phyloP scores from a whole-genome alignment of 192 early-diverging fungal species.

The Backusella macrospora region DNA sequence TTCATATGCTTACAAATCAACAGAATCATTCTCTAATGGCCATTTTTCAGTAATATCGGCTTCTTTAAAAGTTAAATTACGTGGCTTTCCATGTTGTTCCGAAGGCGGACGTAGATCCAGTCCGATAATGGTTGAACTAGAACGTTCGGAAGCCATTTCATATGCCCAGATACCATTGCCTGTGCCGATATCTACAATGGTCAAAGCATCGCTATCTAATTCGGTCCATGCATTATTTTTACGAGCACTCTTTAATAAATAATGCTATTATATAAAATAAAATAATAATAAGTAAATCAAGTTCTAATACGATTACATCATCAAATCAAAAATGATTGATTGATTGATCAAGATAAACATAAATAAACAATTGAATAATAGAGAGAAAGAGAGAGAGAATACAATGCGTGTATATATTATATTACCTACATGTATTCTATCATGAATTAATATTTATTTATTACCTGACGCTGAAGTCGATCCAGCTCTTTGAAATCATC shows the following conservation, averaged over 20 bases:
- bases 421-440: not conserved
- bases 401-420: not conserved
- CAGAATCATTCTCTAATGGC: constrained; percentile 34
- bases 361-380: too few relatives aligned
- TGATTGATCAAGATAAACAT: too few relatives aligned
- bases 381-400: not conserved
- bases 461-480: constrained; percentile 40
- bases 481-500: constrained; percentile 36
- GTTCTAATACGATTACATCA: not conserved
- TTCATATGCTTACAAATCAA: constrained; percentile 37
- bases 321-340: too few relatives aligned
- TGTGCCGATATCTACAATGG: constrained; percentile 39
- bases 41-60: constrained; percentile 33
- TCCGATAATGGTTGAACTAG: constrained; percentile 29
- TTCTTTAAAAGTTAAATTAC: constrained; percentile 31
- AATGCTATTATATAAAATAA: constrained; percentile 37
- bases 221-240: constrained; percentile 40
- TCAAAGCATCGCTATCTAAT: not conserved
- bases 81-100: constrained; percentile 29
- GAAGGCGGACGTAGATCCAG: constrained; percentile 31
- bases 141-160: constrained; percentile 37
- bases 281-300: constrained; percentile 12
- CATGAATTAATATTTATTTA: not conserved
- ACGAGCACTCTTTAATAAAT: constrained; percentile 38
- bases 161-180: constrained; percentile 45